A percentile compares a stretch with the other conserved stretches of the same genome.
Conservation (phyloP, 2,329 filamentous ascomycete species). For the Aspergillus brunneoviolaceus region DNA sequence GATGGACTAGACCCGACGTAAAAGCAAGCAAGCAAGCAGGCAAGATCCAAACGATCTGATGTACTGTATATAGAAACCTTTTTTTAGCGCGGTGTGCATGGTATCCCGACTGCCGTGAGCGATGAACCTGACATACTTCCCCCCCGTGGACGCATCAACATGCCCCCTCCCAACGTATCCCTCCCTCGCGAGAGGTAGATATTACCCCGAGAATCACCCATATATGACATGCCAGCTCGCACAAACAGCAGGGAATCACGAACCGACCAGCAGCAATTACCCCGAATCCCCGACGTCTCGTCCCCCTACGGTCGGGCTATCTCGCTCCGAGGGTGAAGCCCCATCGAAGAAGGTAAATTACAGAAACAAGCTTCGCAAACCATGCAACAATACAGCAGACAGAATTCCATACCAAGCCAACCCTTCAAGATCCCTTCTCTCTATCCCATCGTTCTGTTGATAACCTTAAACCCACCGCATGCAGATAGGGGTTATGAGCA, state of each 20-base stretch:
- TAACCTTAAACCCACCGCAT: not conserved
- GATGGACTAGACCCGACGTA: slow-evolving; percentile 35
- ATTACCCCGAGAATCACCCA: not conserved
- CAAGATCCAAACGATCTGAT: not conserved
- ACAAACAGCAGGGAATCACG: not conserved
- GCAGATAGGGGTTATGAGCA: not conserved
- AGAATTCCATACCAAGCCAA: not conserved
- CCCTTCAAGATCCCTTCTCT: too few species aligned
- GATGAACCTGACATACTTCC: too few species aligned
- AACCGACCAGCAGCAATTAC: not conserved
- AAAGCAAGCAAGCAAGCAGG: not conserved
- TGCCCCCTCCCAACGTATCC: not conserved
- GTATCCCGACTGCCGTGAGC: not conserved
- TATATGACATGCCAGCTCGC: not conserved
- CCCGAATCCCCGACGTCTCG: not conserved
- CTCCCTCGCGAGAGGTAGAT: not conserved
- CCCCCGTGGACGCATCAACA: too few species aligned
- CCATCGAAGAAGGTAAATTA: not conserved
- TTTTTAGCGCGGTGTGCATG: not conserved
- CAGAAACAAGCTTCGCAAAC: not conserved
- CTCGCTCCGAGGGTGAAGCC: not conserved
- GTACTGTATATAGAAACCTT: not conserved
- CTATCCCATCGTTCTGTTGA: not conserved
- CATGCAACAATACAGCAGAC: not conserved
- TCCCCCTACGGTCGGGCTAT: not conserved